phyloP scores from a whole-genome alignment of 2,329 filamentous ascomycete species.

The Bimuria novae-zelandiae region DNA sequence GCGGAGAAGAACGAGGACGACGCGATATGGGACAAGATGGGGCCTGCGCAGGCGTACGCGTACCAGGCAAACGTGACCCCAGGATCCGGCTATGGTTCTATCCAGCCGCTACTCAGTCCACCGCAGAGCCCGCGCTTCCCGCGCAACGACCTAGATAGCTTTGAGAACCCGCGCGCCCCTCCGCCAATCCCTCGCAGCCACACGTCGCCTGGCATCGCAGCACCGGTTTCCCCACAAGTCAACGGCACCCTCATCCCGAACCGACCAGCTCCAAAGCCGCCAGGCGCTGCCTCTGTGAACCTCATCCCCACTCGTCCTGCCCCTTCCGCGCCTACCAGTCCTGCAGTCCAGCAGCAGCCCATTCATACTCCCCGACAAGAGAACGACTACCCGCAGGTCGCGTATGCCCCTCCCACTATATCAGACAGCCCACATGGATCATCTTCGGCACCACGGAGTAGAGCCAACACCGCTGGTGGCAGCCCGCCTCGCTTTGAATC shows the following conservation, averaged over 20 bases:
- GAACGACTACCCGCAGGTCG: conserved; percentile 48
- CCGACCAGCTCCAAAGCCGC: conserved; percentile 87
- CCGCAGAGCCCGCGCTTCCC: conserved; percentile 86
- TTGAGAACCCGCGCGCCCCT: conserved; percentile 93
- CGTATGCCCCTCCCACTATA: conserved; percentile 49
- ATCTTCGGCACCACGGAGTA: conserved; percentile 46
- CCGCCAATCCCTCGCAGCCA: conserved; percentile 74
- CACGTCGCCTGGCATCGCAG: conserved; percentile 49
- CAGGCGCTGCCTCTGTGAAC: conserved; percentile 55
- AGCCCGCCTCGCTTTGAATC: conserved; percentile 51
- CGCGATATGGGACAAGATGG: conserved; percentile 94
- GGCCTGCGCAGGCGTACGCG: conserved; percentile 68
- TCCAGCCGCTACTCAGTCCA: conserved; percentile 69
- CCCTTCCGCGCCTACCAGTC: conserved; percentile 59
- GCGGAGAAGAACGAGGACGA: conserved; percentile 80
- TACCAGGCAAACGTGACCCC: conserved; percentile 43
- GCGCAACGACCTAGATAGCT: conserved; percentile 87
- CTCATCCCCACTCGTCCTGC: conserved; percentile 62
- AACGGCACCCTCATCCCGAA: conserved; percentile 70
- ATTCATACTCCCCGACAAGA: conserved; percentile 35
- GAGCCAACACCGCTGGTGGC: conserved; percentile 51
- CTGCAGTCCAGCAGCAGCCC: conserved; percentile 35
- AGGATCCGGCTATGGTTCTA: conserved; percentile 46
- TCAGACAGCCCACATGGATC: conserved; percentile 43
- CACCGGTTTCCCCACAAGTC: conserved; percentile 46